Evolutionary conservation across 148 eudicot species (phyloP).

Genomic region (Agrostemma githago): DNA sequence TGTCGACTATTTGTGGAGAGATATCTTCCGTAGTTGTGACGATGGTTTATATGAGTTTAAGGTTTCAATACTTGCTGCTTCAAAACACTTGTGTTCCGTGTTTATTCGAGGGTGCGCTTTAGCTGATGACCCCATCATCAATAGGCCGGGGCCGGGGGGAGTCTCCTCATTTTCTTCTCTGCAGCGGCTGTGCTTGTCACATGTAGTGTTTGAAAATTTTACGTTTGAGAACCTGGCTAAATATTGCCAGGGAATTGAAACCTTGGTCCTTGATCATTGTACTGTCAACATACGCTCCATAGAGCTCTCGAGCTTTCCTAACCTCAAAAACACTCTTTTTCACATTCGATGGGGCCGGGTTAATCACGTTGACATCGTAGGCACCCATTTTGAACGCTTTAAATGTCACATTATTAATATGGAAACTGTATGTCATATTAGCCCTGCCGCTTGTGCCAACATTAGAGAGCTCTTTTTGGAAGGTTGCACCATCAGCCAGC

Average conservation of each 20-base stretch:
- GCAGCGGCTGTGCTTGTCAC: background rate
- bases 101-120: slow-evolving; percentile 9
- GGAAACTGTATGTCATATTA: no score
- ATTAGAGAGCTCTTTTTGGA: no score
- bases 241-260: slow-evolving; percentile 10
- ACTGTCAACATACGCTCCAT: background rate
- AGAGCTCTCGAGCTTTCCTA: no score
- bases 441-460: no score
- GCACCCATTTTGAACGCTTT: no score
- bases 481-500: no score
- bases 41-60: background rate
- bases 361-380: no score
- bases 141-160: background rate
- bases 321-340: no score
- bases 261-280: background rate
- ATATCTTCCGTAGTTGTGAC: background rate
- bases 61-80: background rate
- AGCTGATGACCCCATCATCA: no score
- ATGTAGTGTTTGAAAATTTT: background rate
- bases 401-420: no score
- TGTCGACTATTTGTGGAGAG: background rate
- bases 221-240: background rate
- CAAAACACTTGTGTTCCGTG: slow-evolving; percentile 1
- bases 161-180: slow-evolving; percentile 3
- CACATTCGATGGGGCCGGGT: no score